Conservation (phyloP, 768 basidiomycete species). For the Strobilomyces echinocephalus region DNA sequence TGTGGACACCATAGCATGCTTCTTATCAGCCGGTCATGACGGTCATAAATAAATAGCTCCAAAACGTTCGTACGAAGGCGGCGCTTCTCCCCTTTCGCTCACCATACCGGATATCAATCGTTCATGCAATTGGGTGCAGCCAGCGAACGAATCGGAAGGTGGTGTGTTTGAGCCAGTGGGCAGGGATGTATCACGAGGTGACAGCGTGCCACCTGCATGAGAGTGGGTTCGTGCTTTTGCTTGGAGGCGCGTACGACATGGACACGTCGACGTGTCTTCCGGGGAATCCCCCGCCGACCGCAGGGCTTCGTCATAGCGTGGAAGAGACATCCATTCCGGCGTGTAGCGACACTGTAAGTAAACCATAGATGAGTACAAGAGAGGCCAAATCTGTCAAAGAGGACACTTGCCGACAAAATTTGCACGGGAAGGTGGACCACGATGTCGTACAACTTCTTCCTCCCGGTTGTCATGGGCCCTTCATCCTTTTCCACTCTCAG, state of each 20-base stretch:
- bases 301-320: slow-evolving; percentile 54
- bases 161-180: slow-evolving; percentile 20
- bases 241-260: slow-evolving; percentile 33
- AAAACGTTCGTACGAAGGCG: slow-evolving; percentile 45
- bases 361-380: background rate
- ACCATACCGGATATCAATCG: slow-evolving; percentile 79
- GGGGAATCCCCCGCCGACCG: slow-evolving; percentile 3
- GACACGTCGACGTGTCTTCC: slow-evolving; percentile 32
- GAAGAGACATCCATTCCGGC: slow-evolving; percentile 73
- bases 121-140: slow-evolving; percentile 61
- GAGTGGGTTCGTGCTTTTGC: slow-evolving; percentile 11
- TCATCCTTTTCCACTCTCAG: slow-evolving; percentile 82
- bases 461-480: slow-evolving; percentile 61
- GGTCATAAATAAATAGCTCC: background rate
- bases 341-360: slow-evolving; percentile 68
- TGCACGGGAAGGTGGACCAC: slow-evolving; percentile 81
- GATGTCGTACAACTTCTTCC: slow-evolving; percentile 81
- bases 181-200: slow-evolving; percentile 27
- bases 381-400: background rate
- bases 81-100: slow-evolving; percentile 75
- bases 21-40: no score
- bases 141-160: slow-evolving; percentile 33
- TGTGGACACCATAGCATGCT: no score
- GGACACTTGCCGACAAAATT: slow-evolving; percentile 70
- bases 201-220: background rate